A percentile compares a stretch with the other conserved stretches of the same genome.
phyloP scores from a whole-genome alignment of 2,329 filamentous ascomycete species.

The Drechslerella coelobrocha region DNA sequence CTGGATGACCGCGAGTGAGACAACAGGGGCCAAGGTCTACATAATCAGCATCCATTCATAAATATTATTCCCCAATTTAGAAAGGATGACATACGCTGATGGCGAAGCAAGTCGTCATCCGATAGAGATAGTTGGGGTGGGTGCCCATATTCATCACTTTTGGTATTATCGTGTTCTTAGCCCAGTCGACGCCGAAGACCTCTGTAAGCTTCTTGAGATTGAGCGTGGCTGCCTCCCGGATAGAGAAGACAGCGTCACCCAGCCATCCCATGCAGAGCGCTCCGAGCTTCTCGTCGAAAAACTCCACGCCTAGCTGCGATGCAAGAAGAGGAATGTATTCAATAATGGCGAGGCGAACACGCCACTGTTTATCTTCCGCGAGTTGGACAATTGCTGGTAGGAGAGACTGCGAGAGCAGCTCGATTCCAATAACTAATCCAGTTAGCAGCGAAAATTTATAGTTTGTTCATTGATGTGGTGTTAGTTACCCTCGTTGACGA shows the following conservation, averaged over 20 bases:
- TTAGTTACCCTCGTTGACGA: conserved; percentile 85
- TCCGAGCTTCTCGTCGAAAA: conserved; percentile 97
- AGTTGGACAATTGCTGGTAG: conserved; percentile 96
- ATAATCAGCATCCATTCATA: conserved; percentile 11
- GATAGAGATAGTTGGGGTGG: conserved; percentile 97
- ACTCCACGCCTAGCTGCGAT: conserved; percentile 92
- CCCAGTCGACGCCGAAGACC: conserved; percentile 98
- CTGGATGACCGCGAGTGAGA: conserved; percentile 90
- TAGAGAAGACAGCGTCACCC: conserved; percentile 97
- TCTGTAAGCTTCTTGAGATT: conserved; percentile 98
- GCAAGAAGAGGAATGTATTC: conserved; percentile 98
- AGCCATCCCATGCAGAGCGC: conserved; percentile 98
- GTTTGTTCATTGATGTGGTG: neutral
- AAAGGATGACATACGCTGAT: conserved; percentile 77
- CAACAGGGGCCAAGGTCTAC: conserved; percentile 84
- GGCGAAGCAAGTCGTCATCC: conserved; percentile 99
- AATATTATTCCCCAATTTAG: too few species aligned
- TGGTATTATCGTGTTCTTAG: conserved; percentile 93
- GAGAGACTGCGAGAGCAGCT: conserved; percentile 92
- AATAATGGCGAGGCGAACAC: conserved; percentile 95
- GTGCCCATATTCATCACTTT: conserved; percentile 99
- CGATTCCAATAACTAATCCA: conserved; percentile 86
- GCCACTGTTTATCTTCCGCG: conserved; percentile 99
- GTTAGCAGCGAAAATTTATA: conserved; percentile 4
- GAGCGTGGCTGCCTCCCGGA: conserved; percentile 93